Evolutionary conservation across 2,329 filamentous ascomycete species (phyloP).

Genomic region (Aspergillus ibericus): DNA sequence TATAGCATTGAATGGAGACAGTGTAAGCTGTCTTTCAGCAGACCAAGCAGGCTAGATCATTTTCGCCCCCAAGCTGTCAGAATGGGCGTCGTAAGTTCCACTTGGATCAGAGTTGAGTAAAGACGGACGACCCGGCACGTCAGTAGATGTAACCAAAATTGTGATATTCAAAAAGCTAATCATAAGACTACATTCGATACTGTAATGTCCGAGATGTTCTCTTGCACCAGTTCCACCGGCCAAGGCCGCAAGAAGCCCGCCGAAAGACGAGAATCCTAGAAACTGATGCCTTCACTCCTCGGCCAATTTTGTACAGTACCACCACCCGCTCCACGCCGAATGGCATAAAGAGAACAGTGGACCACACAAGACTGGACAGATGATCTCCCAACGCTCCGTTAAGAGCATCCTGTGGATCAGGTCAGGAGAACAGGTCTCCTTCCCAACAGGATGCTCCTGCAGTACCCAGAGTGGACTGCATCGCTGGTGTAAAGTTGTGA

Average conservation of each 20-base stretch:
- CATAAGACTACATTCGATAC: constrained; percentile 3
- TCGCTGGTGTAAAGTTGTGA: constrained; percentile 57
- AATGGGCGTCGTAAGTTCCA: background rate
- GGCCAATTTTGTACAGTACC: constrained; percentile 17
- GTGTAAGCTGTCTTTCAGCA: background rate
- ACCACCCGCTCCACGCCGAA: constrained; percentile 16
- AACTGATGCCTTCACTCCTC: constrained; percentile 42
- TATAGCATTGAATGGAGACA: background rate
- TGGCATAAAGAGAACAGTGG: constrained; percentile 23
- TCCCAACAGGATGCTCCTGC: constrained; percentile 65
- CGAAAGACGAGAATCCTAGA: constrained; percentile 24
- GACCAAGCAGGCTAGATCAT: background rate
- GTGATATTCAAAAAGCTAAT: background rate
- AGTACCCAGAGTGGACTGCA: constrained; percentile 69
- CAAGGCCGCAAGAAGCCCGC: constrained; percentile 18
- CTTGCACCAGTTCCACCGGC: constrained; percentile 39
- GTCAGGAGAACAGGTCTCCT: constrained; percentile 12
- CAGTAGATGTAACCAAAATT: background rate
- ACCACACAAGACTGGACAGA: constrained; percentile 22
- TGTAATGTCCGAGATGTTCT: constrained; percentile 42
- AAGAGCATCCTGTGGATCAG: constrained; percentile 62
- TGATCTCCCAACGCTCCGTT: constrained; percentile 81
- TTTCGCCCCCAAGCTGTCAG: background rate
- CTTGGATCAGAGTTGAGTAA: background rate
- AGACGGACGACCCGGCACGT: too few species aligned